Evolutionary conservation across 2,329 filamentous ascomycete genomes (phyloP).

Genomic region (Colletotrichum sp.): DNA sequence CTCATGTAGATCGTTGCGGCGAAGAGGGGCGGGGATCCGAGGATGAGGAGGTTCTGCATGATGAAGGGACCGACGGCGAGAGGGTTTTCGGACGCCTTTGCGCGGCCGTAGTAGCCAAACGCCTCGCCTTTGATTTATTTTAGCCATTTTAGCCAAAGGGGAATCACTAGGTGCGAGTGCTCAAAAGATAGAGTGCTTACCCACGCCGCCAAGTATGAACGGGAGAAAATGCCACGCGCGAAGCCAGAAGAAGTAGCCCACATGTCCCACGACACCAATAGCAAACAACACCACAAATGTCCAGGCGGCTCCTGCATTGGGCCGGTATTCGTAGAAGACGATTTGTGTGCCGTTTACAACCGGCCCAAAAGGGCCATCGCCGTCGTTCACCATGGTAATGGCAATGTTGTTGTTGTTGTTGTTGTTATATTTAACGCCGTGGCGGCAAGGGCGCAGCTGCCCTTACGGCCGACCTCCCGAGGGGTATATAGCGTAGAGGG

Average conservation of each 20-base stretch:
- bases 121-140: neutral
- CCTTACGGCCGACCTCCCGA: no score
- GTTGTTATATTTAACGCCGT: no score
- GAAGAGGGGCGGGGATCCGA: slow-evolving; percentile 43
- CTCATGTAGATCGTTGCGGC: slow-evolving; percentile 48
- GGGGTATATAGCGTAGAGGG: no score
- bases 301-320: neutral
- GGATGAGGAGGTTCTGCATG: slow-evolving; percentile 41
- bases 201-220: neutral
- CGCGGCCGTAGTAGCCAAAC: slow-evolving; percentile 18
- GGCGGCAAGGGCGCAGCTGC: no score
- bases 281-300: slow-evolving; percentile 15
- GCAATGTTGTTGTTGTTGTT: no score
- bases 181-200: neutral
- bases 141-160: neutral
- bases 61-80: slow-evolving; percentile 31
- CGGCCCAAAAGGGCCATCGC: slow-evolving; percentile 2
- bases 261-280: neutral
- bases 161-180: neutral
- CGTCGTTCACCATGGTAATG: slow-evolving; percentile 3
- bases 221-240: slow-evolving; percentile 1
- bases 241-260: neutral
- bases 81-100: neutral
- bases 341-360: slow-evolving; percentile 15
- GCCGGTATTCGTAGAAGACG: slow-evolving; percentile 10